Evolutionary conservation across 371 early-diverging fungal genomes (phyloP), one percentile per base, ranked within the genome.

Genomic region (Apophysomyces sp.): DNA sequence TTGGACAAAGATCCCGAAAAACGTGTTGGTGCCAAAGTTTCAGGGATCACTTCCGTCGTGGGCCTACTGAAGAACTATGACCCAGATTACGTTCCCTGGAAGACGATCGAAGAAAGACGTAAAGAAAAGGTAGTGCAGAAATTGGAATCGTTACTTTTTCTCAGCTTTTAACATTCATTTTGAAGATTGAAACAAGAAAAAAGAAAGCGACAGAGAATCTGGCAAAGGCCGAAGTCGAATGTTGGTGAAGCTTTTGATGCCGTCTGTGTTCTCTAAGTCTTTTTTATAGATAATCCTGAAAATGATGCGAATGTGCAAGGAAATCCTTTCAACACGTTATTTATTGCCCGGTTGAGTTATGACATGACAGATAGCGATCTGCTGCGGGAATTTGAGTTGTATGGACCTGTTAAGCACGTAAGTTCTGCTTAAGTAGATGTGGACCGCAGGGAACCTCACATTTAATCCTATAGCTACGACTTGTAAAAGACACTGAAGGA

Each of bases 261-360:
- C 13, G 18, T 36, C 16, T 21, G 11, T 60, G 65, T 68, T 54
- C 18, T 71, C 18, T 74, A 68, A 44, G 64, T 44, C 30, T 26
- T 41, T 55, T 37, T 52, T 61, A 21, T 79, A 79, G 92, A 90
- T 87, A 83, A 90, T 65, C 92, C 92, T 16, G 80, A 84, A 40
- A 77, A 86, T 27, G 89, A 93, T 64, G 73, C 78, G 16, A 78
- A 86, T 6, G 85, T 86, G n/a, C 81, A 81, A 8, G 89, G 90
- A 18, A 94, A 98, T 72, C 94, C 98, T 6, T 98, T 93, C 86
- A 92, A 93, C 66, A 96, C 97, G 9, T 72, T 97, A 4, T 92
- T 97, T 63, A 89, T 98, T 0, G 89, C 88, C n/a, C 88, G 96
- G 24, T 76, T 98, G 78, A 86, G 85, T 68, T 93, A 92, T 68